These are phyloP conservation scores for Trematosphaeria pertusa DNA, from an alignment of 2,329 filamentous ascomycete species.

Conservation along the genomic window DNA sequence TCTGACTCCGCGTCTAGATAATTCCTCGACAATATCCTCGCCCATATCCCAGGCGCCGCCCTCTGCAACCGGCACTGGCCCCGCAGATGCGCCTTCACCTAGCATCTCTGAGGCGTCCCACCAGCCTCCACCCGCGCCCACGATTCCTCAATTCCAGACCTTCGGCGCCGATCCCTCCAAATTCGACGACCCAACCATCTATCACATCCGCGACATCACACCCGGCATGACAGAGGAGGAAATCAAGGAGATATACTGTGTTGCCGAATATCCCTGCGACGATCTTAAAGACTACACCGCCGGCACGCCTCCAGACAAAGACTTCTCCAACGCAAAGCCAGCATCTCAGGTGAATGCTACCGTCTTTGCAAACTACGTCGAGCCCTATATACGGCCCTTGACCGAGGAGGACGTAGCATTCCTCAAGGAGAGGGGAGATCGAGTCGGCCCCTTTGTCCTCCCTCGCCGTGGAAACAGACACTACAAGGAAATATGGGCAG, in stretches of 20 bases:
- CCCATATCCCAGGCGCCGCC: slow-evolving; percentile 53
- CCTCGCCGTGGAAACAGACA: slow-evolving; percentile 83
- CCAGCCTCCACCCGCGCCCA: slow-evolving; percentile 66
- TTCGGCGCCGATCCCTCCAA: slow-evolving; percentile 92
- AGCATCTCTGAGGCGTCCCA: slow-evolving; percentile 63
- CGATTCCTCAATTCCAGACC: slow-evolving; percentile 76
- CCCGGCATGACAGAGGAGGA: slow-evolving; percentile 84
- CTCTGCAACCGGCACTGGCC: slow-evolving; percentile 60
- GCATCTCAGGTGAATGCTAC: slow-evolving; percentile 92
- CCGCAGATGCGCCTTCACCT: slow-evolving; percentile 69
- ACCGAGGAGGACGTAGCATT: slow-evolving; percentile 95
- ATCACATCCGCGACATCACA: slow-evolving; percentile 82
- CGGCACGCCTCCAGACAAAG: slow-evolving; percentile 88
- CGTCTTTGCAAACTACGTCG: slow-evolving; percentile 90
- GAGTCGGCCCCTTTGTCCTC: slow-evolving; percentile 82
- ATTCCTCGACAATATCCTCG: slow-evolving; percentile 49
- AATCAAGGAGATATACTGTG: slow-evolving; percentile 85
- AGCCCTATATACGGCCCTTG: slow-evolving; percentile 88
- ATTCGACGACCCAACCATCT: slow-evolving; percentile 91
- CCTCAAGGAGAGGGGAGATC: slow-evolving; percentile 84
- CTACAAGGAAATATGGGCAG: slow-evolving; percentile 91
- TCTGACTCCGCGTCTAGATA: slow-evolving; percentile 34
- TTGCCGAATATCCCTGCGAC: slow-evolving; percentile 79
- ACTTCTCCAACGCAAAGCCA: slow-evolving; percentile 94
- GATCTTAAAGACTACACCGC: slow-evolving; percentile 86